These are phyloP conservation scores for Nicotiana obtusifolia DNA, from an alignment of 257 asterid genomes.

Conservation along the genomic window DNA sequence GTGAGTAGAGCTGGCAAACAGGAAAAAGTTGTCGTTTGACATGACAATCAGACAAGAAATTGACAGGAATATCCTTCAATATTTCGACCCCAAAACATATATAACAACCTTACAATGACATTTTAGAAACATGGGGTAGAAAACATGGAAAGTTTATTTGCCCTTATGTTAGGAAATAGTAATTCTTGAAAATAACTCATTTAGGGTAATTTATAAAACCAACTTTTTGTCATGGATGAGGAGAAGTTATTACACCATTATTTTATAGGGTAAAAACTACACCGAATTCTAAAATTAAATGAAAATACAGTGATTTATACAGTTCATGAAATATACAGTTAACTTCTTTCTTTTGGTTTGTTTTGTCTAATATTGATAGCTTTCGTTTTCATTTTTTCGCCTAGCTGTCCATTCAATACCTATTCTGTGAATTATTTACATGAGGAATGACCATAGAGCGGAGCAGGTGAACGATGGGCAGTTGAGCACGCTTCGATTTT, in stretches of 20 bases:
- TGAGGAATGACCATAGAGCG: background rate
- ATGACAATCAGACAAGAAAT: conserved; percentile 8
- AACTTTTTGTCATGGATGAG: background rate
- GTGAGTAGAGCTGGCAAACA: background rate
- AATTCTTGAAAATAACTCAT: background rate
- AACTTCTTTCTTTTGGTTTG: background rate
- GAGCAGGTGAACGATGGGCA: background rate
- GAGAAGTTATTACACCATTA: background rate
- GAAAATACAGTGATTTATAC: background rate
- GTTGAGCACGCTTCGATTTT: too few species aligned
- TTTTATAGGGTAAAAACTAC: background rate
- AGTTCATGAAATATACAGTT: background rate
- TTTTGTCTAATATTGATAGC: background rate
- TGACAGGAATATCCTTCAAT: conserved; percentile 7
- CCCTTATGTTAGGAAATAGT: background rate
- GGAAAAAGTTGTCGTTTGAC: background rate
- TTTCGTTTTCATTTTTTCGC: background rate
- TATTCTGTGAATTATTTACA: background rate
- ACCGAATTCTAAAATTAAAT: background rate
- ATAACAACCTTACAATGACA: background rate
- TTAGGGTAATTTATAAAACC: background rate
- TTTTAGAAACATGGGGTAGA: background rate
- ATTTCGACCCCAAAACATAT: background rate
- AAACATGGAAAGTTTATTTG: background rate
- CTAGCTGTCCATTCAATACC: background rate